These are phyloP conservation scores for Lepidium aucheri DNA, from an alignment of 345 rosid species.

Conservation along the genomic window DNA sequence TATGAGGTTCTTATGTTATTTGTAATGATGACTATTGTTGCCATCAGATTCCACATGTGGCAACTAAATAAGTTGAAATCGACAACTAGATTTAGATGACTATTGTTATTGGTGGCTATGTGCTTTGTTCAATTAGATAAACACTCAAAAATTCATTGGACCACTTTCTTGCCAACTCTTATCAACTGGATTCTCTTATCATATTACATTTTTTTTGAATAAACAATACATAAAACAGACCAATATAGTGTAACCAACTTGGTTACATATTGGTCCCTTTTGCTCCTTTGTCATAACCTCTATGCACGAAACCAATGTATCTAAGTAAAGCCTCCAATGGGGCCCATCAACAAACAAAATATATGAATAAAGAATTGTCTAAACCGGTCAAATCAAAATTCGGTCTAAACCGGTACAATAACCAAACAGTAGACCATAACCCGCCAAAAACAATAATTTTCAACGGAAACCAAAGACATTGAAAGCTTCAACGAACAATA, in stretches of 20 bases:
- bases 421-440: background rate
- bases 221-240: background rate
- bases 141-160: constrained; percentile 3
- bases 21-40: too few species aligned
- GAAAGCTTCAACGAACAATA: constrained; percentile 52
- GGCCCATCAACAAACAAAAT: background rate
- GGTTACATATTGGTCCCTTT: background rate
- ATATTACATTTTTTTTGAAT: background rate
- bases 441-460: constrained; percentile 4
- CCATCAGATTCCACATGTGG: too few species aligned
- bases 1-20: too few species aligned
- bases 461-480: constrained; percentile 32
- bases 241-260: background rate
- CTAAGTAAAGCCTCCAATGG: background rate
- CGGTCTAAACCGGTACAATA: constrained; percentile 3
- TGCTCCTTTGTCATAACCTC: background rate
- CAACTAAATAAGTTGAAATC: too few species aligned
- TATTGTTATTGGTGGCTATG: constrained; percentile 3
- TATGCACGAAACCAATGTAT: background rate
- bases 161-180: constrained; percentile 16
- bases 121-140: constrained; percentile 13
- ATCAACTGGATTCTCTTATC: constrained; percentile 7
- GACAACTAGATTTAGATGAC: too few species aligned
- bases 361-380: constrained; percentile 22
- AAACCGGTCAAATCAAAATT: constrained; percentile 18